A percentile compares a stretch with the other conserved stretches of the same genome.
These are phyloP conservation scores for Silene coronaria DNA, from an alignment of 179 eudicot species.

Conservation along the genomic window DNA sequence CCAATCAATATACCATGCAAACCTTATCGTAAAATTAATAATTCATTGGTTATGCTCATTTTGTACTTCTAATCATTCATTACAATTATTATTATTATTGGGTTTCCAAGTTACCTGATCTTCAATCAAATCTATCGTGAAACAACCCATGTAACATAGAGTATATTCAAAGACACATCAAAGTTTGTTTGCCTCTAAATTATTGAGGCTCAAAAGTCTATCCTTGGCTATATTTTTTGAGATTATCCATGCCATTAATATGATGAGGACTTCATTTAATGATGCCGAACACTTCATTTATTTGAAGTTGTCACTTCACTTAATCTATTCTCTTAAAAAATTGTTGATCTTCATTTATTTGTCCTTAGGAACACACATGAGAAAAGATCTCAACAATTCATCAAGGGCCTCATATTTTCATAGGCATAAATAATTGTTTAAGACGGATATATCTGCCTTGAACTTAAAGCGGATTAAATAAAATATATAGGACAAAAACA, in stretches of 20 bases:
- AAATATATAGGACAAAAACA: too few relatives aligned
- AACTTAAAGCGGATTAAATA: too few relatives aligned
- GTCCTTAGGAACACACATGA: too few relatives aligned
- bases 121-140: too few relatives aligned
- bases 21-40: conserved; percentile 26
- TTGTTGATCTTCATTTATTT: too few relatives aligned
- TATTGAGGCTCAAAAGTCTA: not conserved
- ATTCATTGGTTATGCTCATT: conserved; percentile 21
- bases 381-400: too few relatives aligned
- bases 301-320: not conserved
- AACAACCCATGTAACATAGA: not conserved
- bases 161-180: not conserved
- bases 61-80: conserved; percentile 20
- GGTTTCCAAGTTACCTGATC: not conserved
- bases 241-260: not conserved
- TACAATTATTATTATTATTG: not conserved
- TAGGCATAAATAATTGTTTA: too few relatives aligned
- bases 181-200: not conserved
- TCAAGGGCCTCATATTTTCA: too few relatives aligned
- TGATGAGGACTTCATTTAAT: not conserved
- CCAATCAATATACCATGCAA: conserved; percentile 15
- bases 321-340: too few relatives aligned
- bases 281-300: not conserved
- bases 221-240: conserved; percentile 10
- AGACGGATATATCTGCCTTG: too few relatives aligned